Percentiles rank a stretch among this genome's conserved stretches.
Evolutionary conservation across 306 rosid genomes (phyloP).

Genomic region (Medicago lupulina): DNA sequence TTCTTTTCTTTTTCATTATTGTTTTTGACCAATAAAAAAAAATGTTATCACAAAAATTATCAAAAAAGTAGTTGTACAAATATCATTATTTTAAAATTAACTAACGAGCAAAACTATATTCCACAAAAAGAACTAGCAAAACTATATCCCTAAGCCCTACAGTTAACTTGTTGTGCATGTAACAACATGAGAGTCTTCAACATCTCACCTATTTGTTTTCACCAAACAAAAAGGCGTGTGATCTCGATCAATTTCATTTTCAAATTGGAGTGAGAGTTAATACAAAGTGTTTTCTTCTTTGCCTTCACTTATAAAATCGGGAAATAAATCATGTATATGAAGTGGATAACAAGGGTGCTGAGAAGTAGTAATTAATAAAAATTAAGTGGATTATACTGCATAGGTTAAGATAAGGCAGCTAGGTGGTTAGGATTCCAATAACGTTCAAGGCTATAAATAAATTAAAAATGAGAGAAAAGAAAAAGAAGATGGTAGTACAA

Average conservation of each 20-base stretch:
- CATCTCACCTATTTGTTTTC: neutral
- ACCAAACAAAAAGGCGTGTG: neutral
- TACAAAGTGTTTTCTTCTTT: constrained; percentile 1
- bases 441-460: neutral
- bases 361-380: neutral
- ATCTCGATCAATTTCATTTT: constrained; percentile 28
- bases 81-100: no score
- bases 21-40: no score
- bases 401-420: neutral
- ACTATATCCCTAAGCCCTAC: neutral
- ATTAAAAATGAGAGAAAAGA: neutral
- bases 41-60: no score
- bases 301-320: constrained; percentile 5
- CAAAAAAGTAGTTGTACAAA: no score
- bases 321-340: constrained; percentile 7
- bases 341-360: constrained; percentile 20
- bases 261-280: constrained; percentile 38
- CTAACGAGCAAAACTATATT: no score
- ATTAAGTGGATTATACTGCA: neutral
- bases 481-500: neutral
- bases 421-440: neutral
- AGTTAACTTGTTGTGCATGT: no score
- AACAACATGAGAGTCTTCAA: neutral
- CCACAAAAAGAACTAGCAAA: no score
- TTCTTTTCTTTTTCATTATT: no score